phyloP scores from a whole-genome alignment of 352 stramenopile genomes.

The Halophytophthora polymorphica region DNA sequence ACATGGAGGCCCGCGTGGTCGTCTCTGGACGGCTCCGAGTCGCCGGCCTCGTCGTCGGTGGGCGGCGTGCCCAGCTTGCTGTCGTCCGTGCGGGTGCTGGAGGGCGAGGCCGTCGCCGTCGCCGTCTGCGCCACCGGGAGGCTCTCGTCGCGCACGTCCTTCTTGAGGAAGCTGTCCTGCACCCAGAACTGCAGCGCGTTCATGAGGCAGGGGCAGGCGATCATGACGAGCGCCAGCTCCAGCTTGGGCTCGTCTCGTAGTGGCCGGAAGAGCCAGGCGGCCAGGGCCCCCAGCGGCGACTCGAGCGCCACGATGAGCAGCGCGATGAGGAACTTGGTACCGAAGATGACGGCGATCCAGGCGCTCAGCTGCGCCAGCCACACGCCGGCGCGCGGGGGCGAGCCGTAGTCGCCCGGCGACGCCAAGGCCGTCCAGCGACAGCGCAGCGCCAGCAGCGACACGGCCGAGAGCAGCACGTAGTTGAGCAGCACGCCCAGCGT shows the following conservation, averaged over 20 bases:
- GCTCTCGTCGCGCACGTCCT: constrained; percentile 65
- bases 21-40: constrained; percentile 14
- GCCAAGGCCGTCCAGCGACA: constrained; percentile 59
- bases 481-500: constrained; percentile 84
- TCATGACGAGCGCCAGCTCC: constrained; percentile 85
- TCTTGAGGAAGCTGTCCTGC: constrained; percentile 90
- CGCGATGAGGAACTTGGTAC: constrained; percentile 77
- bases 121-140: constrained; percentile 39
- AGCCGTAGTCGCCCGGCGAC: constrained; percentile 79
- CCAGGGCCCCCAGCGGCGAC: constrained; percentile 54
- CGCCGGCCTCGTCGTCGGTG: constrained; percentile 30
- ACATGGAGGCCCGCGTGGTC: constrained; percentile 20
- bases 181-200: constrained; percentile 89
- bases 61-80: constrained; percentile 30
- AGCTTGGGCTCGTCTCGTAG: constrained; percentile 60
- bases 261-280: constrained; percentile 67
- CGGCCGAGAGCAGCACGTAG: constrained; percentile 65
- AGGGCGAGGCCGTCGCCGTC: constrained; percentile 24
- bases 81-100: constrained; percentile 15
- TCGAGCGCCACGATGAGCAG: constrained; percentile 70
- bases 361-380: constrained; percentile 77
- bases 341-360: constrained; percentile 82
- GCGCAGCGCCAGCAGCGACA: constrained; percentile 49
- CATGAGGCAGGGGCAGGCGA: constrained; percentile 85
- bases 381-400: constrained; percentile 51